Conservation (phyloP, 331 rosid genomes). For the Dryas integrifolia region DNA sequence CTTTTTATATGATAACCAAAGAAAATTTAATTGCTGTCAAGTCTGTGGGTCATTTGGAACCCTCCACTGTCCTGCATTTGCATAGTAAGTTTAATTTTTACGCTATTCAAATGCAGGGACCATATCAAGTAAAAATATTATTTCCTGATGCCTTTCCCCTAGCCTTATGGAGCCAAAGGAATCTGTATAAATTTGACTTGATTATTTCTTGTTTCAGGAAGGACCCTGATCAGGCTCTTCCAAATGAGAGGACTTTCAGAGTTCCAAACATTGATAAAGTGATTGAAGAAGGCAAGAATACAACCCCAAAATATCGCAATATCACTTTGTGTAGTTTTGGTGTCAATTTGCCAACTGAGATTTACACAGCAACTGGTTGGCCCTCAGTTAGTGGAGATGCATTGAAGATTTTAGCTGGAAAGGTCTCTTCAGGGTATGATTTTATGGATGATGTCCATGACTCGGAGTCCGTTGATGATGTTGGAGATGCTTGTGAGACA, state of each 20-base stretch:
- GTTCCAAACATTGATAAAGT: constrained; percentile 69
- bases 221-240: constrained; percentile 54
- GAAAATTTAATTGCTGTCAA: background rate
- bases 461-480: constrained; percentile 29
- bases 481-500: constrained; percentile 36
- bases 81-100: background rate
- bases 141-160: background rate
- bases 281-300: constrained; percentile 75
- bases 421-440: constrained; percentile 75
- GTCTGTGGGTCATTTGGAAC: background rate
- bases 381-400: constrained; percentile 84
- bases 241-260: constrained; percentile 61
- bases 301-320: constrained; percentile 58
- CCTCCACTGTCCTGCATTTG: background rate
- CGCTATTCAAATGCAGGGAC: background rate
- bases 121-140: background rate
- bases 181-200: constrained; percentile 1
- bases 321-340: constrained; percentile 50
- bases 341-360: constrained; percentile 51
- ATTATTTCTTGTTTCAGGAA: constrained; percentile 50
- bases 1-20: background rate
- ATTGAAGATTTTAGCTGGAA: constrained; percentile 80
- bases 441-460: constrained; percentile 40
- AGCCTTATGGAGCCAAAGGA: background rate
- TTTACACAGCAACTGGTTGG: constrained; percentile 91